phyloP scores from a whole-genome alignment of 2,329 filamentous ascomycete genomes.

The Dactylellina drechsleri region DNA sequence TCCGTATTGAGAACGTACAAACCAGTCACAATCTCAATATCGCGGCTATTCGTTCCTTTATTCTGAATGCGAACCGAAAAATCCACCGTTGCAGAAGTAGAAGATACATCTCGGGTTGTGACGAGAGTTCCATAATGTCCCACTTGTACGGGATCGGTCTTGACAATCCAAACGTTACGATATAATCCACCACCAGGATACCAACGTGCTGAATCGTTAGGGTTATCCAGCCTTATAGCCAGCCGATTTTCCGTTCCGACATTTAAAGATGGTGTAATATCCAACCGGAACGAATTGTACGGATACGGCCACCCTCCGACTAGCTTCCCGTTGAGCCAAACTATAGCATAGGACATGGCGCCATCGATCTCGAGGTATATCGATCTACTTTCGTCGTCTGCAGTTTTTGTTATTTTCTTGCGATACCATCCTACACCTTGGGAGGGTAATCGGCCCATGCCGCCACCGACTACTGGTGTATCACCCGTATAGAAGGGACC shows the following conservation, averaged over 20 bases:
- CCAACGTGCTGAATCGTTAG: no score
- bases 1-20: slow-evolving; percentile 62
- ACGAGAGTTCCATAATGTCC: slow-evolving; percentile 61
- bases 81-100: slow-evolving; percentile 64
- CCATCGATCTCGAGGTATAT: no score
- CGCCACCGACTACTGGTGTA: slow-evolving; percentile 61
- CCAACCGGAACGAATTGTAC: no score
- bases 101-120: slow-evolving; percentile 64
- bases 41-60: slow-evolving; percentile 58
- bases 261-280: no score
- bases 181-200: no score
- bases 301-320: no score
- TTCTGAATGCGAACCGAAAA: slow-evolving; percentile 66
- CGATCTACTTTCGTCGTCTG: slow-evolving; percentile 60
- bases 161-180: no score
- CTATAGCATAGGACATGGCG: no score
- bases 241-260: no score
- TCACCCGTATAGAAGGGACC: slow-evolving; percentile 63
- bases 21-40: slow-evolving; percentile 63
- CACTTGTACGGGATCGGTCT: no score
- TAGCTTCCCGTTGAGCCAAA: no score
- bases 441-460: slow-evolving; percentile 65
- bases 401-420: slow-evolving; percentile 60
- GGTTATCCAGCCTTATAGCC: no score
- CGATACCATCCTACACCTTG: slow-evolving; percentile 70